Evolutionary conservation across 495 filamentous ascomycete species (phyloP), one percentile per base, ranked within the genome.

Genomic region (Usnea hakonensis): DNA sequence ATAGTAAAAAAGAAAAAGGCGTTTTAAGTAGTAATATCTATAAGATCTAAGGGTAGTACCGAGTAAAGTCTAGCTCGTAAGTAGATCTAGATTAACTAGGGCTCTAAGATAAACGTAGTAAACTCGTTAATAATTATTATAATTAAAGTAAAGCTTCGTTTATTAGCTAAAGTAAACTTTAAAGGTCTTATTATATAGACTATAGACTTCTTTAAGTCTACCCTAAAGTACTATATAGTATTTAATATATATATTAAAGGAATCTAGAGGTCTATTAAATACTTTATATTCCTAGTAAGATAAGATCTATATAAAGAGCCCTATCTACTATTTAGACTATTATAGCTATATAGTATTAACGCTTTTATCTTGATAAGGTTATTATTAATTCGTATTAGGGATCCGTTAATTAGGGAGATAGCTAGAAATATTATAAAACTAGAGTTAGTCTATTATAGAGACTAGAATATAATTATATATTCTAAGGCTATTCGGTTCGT

Each of bases 211-310:
- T 2, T 3, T 14, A 5, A 62, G 0, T 32, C n/a, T 17, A 1
- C 40, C 0, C 26, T 57, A 43, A 6, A 57, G 5, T 28, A 57
- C 19, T 57, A 28, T 0, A 8, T 40, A 6, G 41, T 1, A 23
- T 2, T 57, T 0, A 2, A 1, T 0, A 0, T 57, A 33, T 3
- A 2, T 0, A 5, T 57, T 0, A 0, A 57, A 30, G 37, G 17
- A 0, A 57, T 57, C 9, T 5, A 8, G 19, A 1, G 23, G 6
- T 2, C 26, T 28, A 55, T 54, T 41, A 11, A 14, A 13, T 55
- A 6, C 8, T 60, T 60, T 19, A n/a, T 62, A 55, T 3, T 6
- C 0, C 9, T 26, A 28, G 17, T n/a, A n/a, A n/a, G n/a, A n/a
- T n/a, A n/a, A n/a, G n/a, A n/a, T n/a, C n/a, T n/a, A n/a, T n/a